Percentiles rank a stretch among this genome's conserved stretches.
phyloP scores from a whole-genome alignment of 2,329 filamentous ascomycete species.

The Berkeleyomyces basicola region DNA sequence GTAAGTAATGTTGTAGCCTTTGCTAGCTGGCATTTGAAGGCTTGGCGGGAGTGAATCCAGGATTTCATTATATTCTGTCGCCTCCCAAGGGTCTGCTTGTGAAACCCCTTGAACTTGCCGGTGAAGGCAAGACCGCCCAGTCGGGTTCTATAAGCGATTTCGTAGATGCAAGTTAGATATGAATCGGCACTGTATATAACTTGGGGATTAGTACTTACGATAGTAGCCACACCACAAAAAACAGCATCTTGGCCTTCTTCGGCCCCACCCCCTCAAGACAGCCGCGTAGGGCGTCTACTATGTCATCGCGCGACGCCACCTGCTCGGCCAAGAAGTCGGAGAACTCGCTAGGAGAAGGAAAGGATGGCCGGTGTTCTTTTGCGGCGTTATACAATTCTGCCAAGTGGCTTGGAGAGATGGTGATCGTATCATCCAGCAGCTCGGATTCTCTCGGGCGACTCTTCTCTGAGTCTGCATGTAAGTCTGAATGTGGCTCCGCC shows the following conservation, averaged over 20 bases:
- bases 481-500: slow-evolving; percentile 14
- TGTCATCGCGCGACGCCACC: slow-evolving; percentile 33
- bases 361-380: slow-evolving; percentile 21
- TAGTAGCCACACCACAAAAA: slow-evolving; percentile 24
- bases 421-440: slow-evolving; percentile 22
- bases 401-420: slow-evolving; percentile 34
- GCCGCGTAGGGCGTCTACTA: slow-evolving; percentile 33
- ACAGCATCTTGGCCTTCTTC: slow-evolving; percentile 23
- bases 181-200: background rate
- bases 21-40: slow-evolving; percentile 36
- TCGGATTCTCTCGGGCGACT: slow-evolving; percentile 19
- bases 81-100: slow-evolving; percentile 40
- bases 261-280: slow-evolving; percentile 24
- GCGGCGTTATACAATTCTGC: slow-evolving; percentile 27
- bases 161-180: background rate
- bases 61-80: slow-evolving; percentile 44
- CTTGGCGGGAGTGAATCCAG: slow-evolving; percentile 44
- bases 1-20: slow-evolving; percentile 38
- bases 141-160: slow-evolving; percentile 33
- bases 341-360: slow-evolving; percentile 28
- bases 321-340: slow-evolving; percentile 36
- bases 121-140: slow-evolving; percentile 49
- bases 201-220: slow-evolving; percentile 23
- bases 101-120: slow-evolving; percentile 45
- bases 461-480: slow-evolving; percentile 18